Base-by-base conservation (phyloP, 2,329 filamentous ascomycete species). In the Raffaelea albimanens region DNA sequence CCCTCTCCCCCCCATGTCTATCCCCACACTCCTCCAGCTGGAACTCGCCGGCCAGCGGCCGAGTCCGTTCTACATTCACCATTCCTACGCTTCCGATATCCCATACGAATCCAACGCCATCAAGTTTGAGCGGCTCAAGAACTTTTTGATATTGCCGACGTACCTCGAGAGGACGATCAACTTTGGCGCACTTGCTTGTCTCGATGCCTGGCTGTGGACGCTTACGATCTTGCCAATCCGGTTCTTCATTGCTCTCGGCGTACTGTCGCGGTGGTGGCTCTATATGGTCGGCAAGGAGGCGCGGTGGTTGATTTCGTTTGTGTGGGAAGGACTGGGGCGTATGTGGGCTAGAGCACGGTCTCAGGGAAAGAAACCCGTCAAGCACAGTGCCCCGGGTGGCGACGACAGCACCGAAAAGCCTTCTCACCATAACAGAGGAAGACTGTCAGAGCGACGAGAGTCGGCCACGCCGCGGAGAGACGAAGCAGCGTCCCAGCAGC, bases 191-290 rank as follows among this genome's bases (percentile, higher is more conserved):
- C 67, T 97, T 31, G 90, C 91, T 7, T 98, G 93, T 65, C 72
- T 98, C 5, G 93, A 98, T 62, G 86, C 91, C 2, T 98, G 91
- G 89, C 76, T 98, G 1, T 93, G 96, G 66, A 94, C 88, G 1
- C 94, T 98, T 57, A 98, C 93, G 0, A 95, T 98, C 40, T 70
- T 98, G 0, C 93, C 93, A 0, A 75, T 98, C 50, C 79, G 93
- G 2, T 97, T 98, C 57, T 63, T 85, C 46, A 85, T 90, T 50
- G 91, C 93, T 1, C 58, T 91, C 0, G 80, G 79, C 19, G 81
- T 97, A 2, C 67, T 98, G 22, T 63, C 80, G 10, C 76, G 78
- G 51, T 97, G 90, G 75, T 95, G 87, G 87, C 73, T 65, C 2
- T 78, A 84, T 31, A 78, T 89, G 20, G 56, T 91, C 2, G 72